These are phyloP conservation scores for Vaccinium myrtillus DNA, from an alignment of 148 eudicot genomes.

Conservation along the genomic window DNA sequence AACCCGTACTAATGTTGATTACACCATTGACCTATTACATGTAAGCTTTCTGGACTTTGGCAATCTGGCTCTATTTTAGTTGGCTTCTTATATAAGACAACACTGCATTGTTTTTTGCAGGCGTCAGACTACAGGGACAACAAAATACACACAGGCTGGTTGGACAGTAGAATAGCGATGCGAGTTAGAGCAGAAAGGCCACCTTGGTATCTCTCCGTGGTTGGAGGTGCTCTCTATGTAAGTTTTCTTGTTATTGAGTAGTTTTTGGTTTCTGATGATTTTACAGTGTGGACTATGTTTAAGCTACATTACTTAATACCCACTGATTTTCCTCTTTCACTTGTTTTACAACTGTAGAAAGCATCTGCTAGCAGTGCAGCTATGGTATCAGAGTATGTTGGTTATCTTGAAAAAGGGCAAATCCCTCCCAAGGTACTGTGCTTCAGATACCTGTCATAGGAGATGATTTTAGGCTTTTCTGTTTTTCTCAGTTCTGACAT, in stretches of 20 bases:
- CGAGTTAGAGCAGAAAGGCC: slow-evolving; percentile 99
- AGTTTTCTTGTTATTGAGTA: slow-evolving; percentile 26
- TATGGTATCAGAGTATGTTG: slow-evolving; percentile 88
- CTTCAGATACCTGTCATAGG: slow-evolving; percentile 1
- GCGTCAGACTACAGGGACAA: slow-evolving; percentile 90
- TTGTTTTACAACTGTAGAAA: slow-evolving; percentile 56
- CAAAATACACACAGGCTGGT: slow-evolving; percentile 98
- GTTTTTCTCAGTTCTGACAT: not conserved
- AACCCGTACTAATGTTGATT: slow-evolving; percentile 97
- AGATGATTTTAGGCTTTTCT: not conserved
- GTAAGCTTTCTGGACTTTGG: slow-evolving; percentile 40
- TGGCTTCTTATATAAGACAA: not conserved
- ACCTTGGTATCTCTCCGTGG: slow-evolving; percentile 99
- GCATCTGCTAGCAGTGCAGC: slow-evolving; percentile 98
- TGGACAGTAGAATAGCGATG: slow-evolving; percentile 99
- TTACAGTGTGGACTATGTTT: not conserved
- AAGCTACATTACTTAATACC: slow-evolving; percentile 9
- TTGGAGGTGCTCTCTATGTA: slow-evolving; percentile 98
- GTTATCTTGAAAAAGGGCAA: slow-evolving; percentile 98
- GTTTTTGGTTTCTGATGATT: not conserved
- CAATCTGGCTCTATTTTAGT: slow-evolving; percentile 1
- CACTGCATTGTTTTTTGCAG: slow-evolving; percentile 34
- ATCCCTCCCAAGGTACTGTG: slow-evolving; percentile 90
- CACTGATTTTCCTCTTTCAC: slow-evolving; percentile 11
- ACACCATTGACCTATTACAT: slow-evolving; percentile 89